These are phyloP conservation scores for Fusarium pseudograminearum DNA, from an alignment of 2,329 filamentous ascomycete species.

Conservation along the genomic window DNA sequence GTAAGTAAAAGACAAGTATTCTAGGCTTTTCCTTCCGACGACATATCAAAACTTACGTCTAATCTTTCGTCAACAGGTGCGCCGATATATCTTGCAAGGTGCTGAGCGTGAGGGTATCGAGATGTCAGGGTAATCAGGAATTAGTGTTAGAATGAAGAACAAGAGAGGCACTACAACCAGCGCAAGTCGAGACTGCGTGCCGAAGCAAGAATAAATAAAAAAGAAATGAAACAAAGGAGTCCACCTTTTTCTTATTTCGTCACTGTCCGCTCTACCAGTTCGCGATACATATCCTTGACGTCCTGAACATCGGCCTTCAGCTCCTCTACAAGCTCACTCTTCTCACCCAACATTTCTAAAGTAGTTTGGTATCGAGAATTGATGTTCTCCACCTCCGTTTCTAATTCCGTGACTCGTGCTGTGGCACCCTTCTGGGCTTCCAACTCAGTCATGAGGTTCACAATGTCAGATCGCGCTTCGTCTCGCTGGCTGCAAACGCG, in stretches of 20 bases:
- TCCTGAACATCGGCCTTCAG: conserved; percentile 88
- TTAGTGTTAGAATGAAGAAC: conserved; percentile 31
- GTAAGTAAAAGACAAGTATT: conserved; percentile 60
- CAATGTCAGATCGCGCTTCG: conserved; percentile 91
- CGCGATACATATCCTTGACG: conserved; percentile 95
- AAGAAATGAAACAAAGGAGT: background rate
- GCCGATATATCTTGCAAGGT: conserved; percentile 79
- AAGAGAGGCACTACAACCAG: conserved; percentile 14
- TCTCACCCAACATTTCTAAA: conserved; percentile 94
- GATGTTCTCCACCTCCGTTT: conserved; percentile 75
- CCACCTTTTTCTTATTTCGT: conserved; percentile 66
- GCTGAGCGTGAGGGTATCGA: conserved; percentile 89
- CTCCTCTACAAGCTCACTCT: conserved; percentile 95
- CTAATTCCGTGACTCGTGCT: conserved; percentile 71
- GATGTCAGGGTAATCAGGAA: conserved; percentile 52
- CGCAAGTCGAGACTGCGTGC: conserved; percentile 13
- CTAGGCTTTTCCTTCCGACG: background rate
- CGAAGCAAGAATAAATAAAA: background rate
- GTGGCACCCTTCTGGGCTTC: conserved; percentile 75
- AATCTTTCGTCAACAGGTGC: conserved; percentile 64
- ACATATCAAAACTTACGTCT: conserved; percentile 32
- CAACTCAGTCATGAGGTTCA: conserved; percentile 86
- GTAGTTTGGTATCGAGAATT: conserved; percentile 88
- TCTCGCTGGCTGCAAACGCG: conserved; percentile 88
- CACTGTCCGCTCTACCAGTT: conserved; percentile 87